Evolutionary conservation across 139 green algal species (phyloP), one percentile per base, ranked within the genome.

Genomic region (Chlorella sp.): DNA sequence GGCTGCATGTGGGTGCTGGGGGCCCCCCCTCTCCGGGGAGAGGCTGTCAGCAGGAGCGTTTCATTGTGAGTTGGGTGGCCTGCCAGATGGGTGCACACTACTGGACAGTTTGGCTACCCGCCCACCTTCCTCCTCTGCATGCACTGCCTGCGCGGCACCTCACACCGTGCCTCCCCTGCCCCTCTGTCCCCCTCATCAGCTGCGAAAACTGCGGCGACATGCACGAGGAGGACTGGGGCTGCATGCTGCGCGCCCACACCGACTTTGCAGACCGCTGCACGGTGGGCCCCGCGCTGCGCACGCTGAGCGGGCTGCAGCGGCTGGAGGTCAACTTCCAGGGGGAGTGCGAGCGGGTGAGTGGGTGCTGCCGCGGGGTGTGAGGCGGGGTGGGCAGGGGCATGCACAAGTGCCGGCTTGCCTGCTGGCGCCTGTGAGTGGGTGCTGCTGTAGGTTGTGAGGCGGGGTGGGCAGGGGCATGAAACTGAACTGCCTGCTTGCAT

Each of bases 151-250:
- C 21, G 0, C 83, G 80, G 83, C 3, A 14, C 68, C 73, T n/a
- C 48, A 57, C 48, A 57, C 5, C 9, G 5, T 9, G 48, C 9
- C 48, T 57, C 48, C 48, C 48, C 48, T 16, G 7, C 48, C 48
- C 48, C 9, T 9, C 48, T 57, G 48, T 57, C 48, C 9, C 42
- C 18, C 19, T 11, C 28, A 22, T 40, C 79, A 84, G 79, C 28
- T 84, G 79, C 40, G 39, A 68, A 22, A 68, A 84, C 85, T 89
- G 81, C 57, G 81, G 81, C 37, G 28, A 32, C 28, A 9, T 86
- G 36, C 81, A 86, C 53, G 57, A 73, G 57, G 81, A 86, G n/a
- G 81, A 86, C 22, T 19, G 21, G 21, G 24, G 42, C 53, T 37
- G 28, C 1, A 34, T 88, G 39, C 22, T 79, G 7, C 28, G 34